Percentiles rank a stretch among this genome's conserved stretches.
Conservation (phyloP, 371 early-diverging fungal species). For the Batkoa obscura region DNA sequence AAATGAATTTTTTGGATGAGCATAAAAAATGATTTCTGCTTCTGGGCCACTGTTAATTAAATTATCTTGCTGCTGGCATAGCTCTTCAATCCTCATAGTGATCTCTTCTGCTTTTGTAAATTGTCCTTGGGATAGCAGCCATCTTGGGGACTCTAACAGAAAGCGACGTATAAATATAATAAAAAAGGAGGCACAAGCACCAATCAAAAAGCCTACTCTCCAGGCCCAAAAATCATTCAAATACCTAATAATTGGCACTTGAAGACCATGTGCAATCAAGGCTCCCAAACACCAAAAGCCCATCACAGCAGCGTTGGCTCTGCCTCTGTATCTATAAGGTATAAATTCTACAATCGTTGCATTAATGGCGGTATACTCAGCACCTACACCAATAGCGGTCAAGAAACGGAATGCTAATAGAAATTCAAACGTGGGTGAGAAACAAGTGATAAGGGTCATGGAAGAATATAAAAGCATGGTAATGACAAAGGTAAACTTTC, state of each 20-base stretch:
- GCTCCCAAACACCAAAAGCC: slow-evolving; percentile 7
- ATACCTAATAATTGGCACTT: slow-evolving; percentile 5
- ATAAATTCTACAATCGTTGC: slow-evolving; percentile 6
- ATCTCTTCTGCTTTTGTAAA: slow-evolving; percentile 1
- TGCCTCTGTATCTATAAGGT: slow-evolving; percentile 5
- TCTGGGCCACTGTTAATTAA: too few relatives aligned
- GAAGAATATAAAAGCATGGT: slow-evolving; percentile 1
- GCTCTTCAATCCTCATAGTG: background rate
- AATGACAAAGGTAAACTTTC: slow-evolving; percentile 3
- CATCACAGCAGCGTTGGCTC: background rate
- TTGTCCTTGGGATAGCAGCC: slow-evolving; percentile 3
- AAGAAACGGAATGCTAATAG: slow-evolving; percentile 7
- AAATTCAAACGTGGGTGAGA: background rate
- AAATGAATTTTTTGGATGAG: too few relatives aligned
- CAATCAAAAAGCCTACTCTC: slow-evolving; percentile 6
- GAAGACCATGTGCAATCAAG: background rate
- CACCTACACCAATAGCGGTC: slow-evolving; percentile 8
- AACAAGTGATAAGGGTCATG: slow-evolving; percentile 4
- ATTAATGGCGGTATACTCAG: slow-evolving; percentile 6
- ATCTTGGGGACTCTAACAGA: slow-evolving; percentile 7
- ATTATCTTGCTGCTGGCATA: too few relatives aligned
- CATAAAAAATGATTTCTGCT: too few relatives aligned
- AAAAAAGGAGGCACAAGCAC: background rate
- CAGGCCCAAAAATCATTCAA: slow-evolving; percentile 1
- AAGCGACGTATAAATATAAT: background rate